Evolutionary conservation across 768 basidiomycete species (phyloP), one percentile per base, ranked within the genome.

Genomic region (Auricularia auricula-judae): DNA sequence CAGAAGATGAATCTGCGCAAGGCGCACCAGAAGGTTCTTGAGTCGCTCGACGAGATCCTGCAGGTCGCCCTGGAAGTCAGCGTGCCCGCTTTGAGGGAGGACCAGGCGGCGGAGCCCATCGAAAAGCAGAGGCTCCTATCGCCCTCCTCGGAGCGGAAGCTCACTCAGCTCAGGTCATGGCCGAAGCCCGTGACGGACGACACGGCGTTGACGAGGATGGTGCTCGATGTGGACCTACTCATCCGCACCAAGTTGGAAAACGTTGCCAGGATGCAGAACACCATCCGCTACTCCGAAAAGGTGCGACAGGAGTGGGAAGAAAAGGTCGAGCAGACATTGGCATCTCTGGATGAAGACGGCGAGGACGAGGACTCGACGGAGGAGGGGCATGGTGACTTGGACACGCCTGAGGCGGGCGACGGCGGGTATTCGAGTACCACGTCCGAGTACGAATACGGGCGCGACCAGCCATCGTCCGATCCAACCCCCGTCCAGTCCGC

Each of bases 291-390:
- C 74, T 87, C 93, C 47, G 97, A 98, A 79, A 96, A 95, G 77
- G 91, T 97, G 36, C 87, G 96, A 78, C 88, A 89, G 70, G 97
- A 98, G 76, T 98, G 96, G 95, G 89, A 98, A 75, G 89, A 91
- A 71, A 86, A 84, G 69, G 88, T 97, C 14, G 88, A 86, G 66
- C 82, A 84, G 69, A 82, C 80, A 51, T 75, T 95, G 39, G 82
- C 81, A 3, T 77, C 77, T 39, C 76, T 79, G 34, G 82, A 85
- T 18, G 85, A 83, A 7, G 85, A 84, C 53, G 66, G 64, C 35
- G 83, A 77, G 53, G 78, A 72, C 54, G 73, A 70, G 42, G 69
- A 64, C 63, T 36, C 16, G 61, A 63, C 54, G 36, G 63, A 68
- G 47, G 73, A 63, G 65, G 70, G 68, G 61, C 61, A 66, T 36